These are phyloP conservation scores for Verticillium alfalfae DNA, from an alignment of 2,329 filamentous ascomycete genomes.

Conservation along the genomic window DNA sequence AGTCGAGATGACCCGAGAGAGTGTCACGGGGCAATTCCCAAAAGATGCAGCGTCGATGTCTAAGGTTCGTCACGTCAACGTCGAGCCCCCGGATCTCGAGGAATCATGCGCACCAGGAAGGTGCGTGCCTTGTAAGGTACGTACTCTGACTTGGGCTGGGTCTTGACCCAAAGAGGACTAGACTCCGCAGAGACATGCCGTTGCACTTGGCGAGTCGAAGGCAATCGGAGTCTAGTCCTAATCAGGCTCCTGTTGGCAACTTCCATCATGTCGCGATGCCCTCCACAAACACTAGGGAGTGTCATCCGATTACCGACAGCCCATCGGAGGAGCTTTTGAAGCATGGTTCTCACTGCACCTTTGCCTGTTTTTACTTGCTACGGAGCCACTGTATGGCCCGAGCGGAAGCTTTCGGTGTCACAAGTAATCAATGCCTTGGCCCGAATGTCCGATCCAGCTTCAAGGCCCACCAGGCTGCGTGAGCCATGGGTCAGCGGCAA, in stretches of 20 bases:
- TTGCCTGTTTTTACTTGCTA: neutral
- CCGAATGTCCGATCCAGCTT: neutral
- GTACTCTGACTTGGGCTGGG: neutral
- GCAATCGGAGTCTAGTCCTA: constrained; percentile 25
- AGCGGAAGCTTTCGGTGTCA: neutral
- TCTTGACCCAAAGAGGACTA: constrained; percentile 19
- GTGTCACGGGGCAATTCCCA: neutral
- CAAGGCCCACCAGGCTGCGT: neutral
- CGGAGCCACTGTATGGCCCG: neutral
- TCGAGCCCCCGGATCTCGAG: neutral
- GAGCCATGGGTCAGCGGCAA: neutral
- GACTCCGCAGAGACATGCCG: constrained; percentile 16
- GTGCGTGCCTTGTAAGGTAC: neutral
- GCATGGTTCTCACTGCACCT: neutral
- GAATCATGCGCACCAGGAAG: neutral
- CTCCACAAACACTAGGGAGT: neutral
- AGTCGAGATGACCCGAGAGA: neutral
- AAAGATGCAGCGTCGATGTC: neutral
- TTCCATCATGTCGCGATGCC: neutral
- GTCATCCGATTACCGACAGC: neutral
- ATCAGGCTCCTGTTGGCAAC: constrained; percentile 8
- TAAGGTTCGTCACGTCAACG: no score
- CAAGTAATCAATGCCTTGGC: neutral
- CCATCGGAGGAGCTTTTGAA: neutral
- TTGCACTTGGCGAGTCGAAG: constrained; percentile 1